phyloP scores from a whole-genome alignment of 495 filamentous ascomycete genomes.

The Neurospora sp. region DNA sequence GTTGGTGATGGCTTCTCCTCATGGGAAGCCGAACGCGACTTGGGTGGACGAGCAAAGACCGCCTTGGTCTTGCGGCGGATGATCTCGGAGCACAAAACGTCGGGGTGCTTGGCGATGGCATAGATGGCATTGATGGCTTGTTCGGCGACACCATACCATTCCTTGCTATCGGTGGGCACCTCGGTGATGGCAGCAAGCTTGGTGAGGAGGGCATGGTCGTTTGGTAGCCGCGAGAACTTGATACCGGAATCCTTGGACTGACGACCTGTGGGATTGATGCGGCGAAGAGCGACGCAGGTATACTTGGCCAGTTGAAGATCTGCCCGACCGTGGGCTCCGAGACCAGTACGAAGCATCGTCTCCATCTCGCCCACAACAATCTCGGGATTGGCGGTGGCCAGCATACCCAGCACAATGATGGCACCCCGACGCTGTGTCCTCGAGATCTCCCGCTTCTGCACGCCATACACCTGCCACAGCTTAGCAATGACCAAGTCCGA shows the following conservation, averaged over 20 bases:
- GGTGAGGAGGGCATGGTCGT: constrained; percentile 78
- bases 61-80: constrained; percentile 74
- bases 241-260: constrained; percentile 60
- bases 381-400: constrained; percentile 83
- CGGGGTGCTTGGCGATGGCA: constrained; percentile 85
- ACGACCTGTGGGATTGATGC: constrained; percentile 75
- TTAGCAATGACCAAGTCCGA: constrained; percentile 81
- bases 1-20: constrained; percentile 21
- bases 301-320: constrained; percentile 89
- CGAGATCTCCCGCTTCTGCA: constrained; percentile 88
- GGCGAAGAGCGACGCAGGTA: constrained; percentile 82
- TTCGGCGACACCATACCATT: constrained; percentile 97
- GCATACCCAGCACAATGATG: constrained; percentile 96
- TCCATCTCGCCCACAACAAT: constrained; percentile 92
- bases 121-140: constrained; percentile 96
- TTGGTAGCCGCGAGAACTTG: constrained; percentile 69
- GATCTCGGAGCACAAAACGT: constrained; percentile 87
- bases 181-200: constrained; percentile 78
- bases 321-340: constrained; percentile 65
- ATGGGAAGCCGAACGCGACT: constrained; percentile 32
- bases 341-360: constrained; percentile 80
- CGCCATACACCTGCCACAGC: constrained; percentile 93
- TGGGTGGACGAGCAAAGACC: constrained; percentile 49
- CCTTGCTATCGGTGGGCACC: constrained; percentile 75
- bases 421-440: constrained; percentile 83